Percentiles rank a stretch among this genome's conserved stretches.
These are phyloP conservation scores for Colletotrichum siamense DNA, from an alignment of 2,329 filamentous ascomycete genomes.

Conservation along the genomic window DNA sequence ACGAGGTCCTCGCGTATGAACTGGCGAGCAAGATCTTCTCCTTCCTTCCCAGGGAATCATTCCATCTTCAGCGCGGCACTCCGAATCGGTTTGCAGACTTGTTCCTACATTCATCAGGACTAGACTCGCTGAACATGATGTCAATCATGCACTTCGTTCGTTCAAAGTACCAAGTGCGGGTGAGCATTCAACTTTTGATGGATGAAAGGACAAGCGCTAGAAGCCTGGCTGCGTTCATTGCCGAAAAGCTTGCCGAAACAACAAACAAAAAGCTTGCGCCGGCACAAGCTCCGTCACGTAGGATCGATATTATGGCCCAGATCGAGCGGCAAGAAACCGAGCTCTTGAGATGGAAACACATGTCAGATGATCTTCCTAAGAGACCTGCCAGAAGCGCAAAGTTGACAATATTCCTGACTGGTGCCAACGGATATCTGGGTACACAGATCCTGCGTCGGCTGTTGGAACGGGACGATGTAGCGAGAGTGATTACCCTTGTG, in stretches of 20 bases:
- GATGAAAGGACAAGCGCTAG: background rate
- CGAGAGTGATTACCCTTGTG: background rate
- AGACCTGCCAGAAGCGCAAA: background rate
- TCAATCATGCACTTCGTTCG: constrained; percentile 16
- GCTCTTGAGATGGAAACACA: background rate
- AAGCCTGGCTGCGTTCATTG: background rate
- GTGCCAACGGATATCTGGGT: background rate
- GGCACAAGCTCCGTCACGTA: fast-evolving
- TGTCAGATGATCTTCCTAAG: background rate
- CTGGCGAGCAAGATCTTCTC: background rate
- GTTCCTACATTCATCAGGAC: background rate
- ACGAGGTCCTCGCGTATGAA: background rate
- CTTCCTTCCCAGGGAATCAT: background rate
- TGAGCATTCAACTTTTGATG: constrained; percentile 14
- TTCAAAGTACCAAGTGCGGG: background rate
- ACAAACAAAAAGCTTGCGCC: fast-evolving
- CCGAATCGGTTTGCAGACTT: background rate
- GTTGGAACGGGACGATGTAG: background rate
- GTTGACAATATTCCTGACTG: constrained; percentile 1
- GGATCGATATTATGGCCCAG: background rate
- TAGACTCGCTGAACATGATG: constrained; percentile 17
- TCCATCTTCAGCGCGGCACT: background rate
- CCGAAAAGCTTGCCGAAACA: fast-evolving
- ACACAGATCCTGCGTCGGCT: constrained; percentile 9
- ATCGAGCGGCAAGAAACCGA: background rate